Conservation (phyloP, 1,284 basidiomycete genomes). For the Exobasidium cylindrosporum region DNA sequence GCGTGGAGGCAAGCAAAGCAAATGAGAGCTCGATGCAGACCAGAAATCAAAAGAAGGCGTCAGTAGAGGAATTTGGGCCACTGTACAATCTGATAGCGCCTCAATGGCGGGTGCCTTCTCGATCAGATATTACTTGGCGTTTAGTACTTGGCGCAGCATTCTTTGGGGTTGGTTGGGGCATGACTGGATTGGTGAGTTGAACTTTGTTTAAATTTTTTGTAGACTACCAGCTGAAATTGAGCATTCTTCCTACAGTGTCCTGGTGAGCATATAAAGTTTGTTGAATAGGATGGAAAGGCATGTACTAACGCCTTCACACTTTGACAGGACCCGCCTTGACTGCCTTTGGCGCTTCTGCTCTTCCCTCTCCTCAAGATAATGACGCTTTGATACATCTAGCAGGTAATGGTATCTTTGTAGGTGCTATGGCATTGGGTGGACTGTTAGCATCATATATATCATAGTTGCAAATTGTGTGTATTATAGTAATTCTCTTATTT, state of each 20-base stretch:
- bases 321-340: slow-evolving; percentile 36
- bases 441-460: slow-evolving; percentile 15
- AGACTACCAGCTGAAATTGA: background rate
- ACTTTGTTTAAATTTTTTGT: slow-evolving; percentile 11
- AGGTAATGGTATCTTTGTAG: slow-evolving; percentile 6
- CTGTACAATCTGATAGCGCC: slow-evolving; percentile 20
- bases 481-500: background rate
- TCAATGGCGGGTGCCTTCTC: slow-evolving; percentile 39
- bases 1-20: background rate
- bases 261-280: too few relatives aligned
- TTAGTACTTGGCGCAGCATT: slow-evolving; percentile 41
- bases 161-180: slow-evolving; percentile 54
- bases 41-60: slow-evolving; percentile 11
- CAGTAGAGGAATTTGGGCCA: slow-evolving; percentile 3
- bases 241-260: background rate
- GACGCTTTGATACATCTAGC: slow-evolving; percentile 18
- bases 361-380: slow-evolving; percentile 4
- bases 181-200: slow-evolving; percentile 22
- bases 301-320: too few relatives aligned
- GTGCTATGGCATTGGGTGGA: slow-evolving; percentile 28
- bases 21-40: slow-evolving; percentile 12
- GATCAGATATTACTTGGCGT: slow-evolving; percentile 28
- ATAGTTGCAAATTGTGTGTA: too few relatives aligned
- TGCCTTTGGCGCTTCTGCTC: slow-evolving; percentile 18
- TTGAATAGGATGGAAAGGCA: too few relatives aligned